A percentile compares a stretch with the other conserved stretches of the same genome.
phyloP scores from a whole-genome alignment of 306 rosid species.

The Vicia sativa region DNA sequence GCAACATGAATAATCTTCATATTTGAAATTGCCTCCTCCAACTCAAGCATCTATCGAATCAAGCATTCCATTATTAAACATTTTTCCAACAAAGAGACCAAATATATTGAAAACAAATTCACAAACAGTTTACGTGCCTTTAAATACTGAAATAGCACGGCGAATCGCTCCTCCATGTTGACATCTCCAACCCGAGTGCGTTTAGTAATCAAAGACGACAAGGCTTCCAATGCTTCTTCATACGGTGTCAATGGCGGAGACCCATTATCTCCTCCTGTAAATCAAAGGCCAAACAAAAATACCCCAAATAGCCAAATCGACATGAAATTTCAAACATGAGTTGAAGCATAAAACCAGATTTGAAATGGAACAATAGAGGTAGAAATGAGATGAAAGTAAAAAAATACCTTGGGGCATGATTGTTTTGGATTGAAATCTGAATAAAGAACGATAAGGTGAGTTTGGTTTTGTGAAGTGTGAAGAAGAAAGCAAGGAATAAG shows the following conservation, averaged over 20 bases:
- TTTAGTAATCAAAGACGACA: constrained; percentile 79
- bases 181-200: constrained; percentile 82
- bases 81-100: constrained; percentile 31
- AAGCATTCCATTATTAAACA: not conserved
- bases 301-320: not conserved
- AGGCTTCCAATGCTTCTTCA: constrained; percentile 78
- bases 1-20: constrained; percentile 96
- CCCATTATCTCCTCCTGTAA: constrained; percentile 48
- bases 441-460: not conserved
- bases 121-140: constrained; percentile 49
- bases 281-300: not conserved
- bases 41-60: constrained; percentile 68
- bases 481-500: not conserved
- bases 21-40: constrained; percentile 74
- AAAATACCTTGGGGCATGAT: constrained; percentile 56
- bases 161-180: constrained; percentile 74
- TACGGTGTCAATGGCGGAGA: constrained; percentile 51
- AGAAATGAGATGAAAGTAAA: constrained; percentile 22
- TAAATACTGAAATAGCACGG: constrained; percentile 61
- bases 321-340: constrained; percentile 17
- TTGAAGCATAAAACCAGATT: constrained; percentile 16
- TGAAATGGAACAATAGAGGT: not conserved
- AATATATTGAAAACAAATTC: constrained; percentile 15
- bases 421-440: constrained; percentile 27
- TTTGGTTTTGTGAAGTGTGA: not conserved